Conservation (phyloP, 495 filamentous ascomycete species). For the Aspergillus sclerotioniger region DNA sequence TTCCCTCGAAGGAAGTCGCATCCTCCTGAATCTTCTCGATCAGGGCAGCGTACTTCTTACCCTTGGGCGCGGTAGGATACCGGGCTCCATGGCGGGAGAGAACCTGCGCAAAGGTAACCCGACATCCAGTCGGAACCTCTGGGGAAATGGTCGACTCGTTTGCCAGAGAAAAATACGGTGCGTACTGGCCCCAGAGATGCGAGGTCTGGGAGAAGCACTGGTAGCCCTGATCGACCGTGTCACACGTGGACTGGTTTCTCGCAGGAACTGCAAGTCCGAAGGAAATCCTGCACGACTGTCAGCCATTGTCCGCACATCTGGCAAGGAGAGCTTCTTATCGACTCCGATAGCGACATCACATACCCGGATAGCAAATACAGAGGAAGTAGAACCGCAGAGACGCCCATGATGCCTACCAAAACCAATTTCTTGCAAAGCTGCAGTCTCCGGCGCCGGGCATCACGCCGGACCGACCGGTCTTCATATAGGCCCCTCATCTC, state of each 20-base stretch:
- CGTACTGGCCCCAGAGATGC: slow-evolving; percentile 83
- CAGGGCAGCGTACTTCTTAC: slow-evolving; percentile 50
- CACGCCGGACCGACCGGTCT: slow-evolving; percentile 6
- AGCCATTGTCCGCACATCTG: neutral
- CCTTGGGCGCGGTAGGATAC: slow-evolving; percentile 67
- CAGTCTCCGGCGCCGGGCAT: neutral
- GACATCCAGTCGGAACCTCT: slow-evolving; percentile 59
- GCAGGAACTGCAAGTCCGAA: slow-evolving; percentile 2
- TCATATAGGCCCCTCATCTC: slow-evolving; percentile 20
- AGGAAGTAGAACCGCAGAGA: slow-evolving; percentile 9
- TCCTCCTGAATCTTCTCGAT: slow-evolving; percentile 60
- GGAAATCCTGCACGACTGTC: slow-evolving; percentile 3
- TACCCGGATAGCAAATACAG: slow-evolving; percentile 19
- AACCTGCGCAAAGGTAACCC: slow-evolving; percentile 73
- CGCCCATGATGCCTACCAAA: neutral
- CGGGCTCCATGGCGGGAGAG: slow-evolving; percentile 83
- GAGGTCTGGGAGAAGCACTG: slow-evolving; percentile 58
- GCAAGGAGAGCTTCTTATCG: too few relatives aligned
- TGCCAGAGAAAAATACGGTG: slow-evolving; percentile 69
- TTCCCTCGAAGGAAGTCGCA: slow-evolving; percentile 53
- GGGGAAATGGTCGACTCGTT: slow-evolving; percentile 56
- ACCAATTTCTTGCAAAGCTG: neutral
- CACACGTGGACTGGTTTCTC: slow-evolving; percentile 41
- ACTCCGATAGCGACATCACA: neutral
- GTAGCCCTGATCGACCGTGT: slow-evolving; percentile 60